Evolutionary conservation across 805 yeast genomes (phyloP), one percentile per base, ranked within the genome.

Genomic region (Pichia exigua): DNA sequence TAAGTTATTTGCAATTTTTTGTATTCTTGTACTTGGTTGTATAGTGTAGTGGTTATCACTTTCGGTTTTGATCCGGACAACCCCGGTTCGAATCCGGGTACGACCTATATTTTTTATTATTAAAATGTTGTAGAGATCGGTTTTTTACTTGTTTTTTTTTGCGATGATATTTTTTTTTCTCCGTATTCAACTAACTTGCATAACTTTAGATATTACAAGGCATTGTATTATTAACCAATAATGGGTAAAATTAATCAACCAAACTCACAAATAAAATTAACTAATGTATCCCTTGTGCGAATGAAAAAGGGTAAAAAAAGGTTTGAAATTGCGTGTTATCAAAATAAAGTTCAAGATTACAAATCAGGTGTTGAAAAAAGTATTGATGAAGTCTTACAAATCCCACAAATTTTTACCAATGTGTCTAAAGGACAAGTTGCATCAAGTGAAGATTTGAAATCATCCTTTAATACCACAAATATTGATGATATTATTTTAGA

Each of bases 371-470:
- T 87, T 65, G 99, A 94, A 63, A 92, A 88, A 59, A 97, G 94
- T 65, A 66, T 94, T 10, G 98, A 94, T 70, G 99, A 94, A 64
- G 99, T 94, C 2, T 73, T 94, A 39, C 99, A 94, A 66, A 89
- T 94, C 49, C 96, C 90, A n/a, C 96, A 87, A 66, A 95, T 94
- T 1, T 94, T 94, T 62, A 65, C 81, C 38, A 94, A 94, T 63
- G 98, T 91, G 0, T 88, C 96, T 17, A 94, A 94, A 63, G 99
- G 99, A 2, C 89, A 82, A 56, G 91, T 87, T 1, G 98, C 98
- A 3, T 82, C 91, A 18, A 80, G 86, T 58, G 96, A 88, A 11
- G 97, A 92, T 53, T 71, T 94, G 22, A 71, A 76, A 56, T 76
- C 80, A 50, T 75, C 84, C 1, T 92, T 94, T 65, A 90, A 86